These are phyloP conservation scores for Fremontodendron californicum DNA, from an alignment of 345 rosid species.

Conservation along the genomic window DNA sequence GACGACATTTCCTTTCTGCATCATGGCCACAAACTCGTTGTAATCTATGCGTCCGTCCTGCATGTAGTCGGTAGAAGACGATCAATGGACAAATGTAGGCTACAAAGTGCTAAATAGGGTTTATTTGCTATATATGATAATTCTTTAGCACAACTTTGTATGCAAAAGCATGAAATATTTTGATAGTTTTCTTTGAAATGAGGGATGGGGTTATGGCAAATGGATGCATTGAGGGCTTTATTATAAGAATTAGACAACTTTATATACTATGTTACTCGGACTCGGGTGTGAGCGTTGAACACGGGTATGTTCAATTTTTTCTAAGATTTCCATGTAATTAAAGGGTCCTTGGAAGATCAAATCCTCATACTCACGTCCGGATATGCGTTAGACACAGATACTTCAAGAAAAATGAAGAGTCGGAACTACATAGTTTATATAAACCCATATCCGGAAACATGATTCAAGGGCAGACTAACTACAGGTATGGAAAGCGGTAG, in stretches of 20 bases:
- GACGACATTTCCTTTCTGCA: constrained; percentile 52
- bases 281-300: no score
- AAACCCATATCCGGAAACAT: no score
- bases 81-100: neutral
- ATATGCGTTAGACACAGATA: no score
- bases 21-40: constrained; percentile 82
- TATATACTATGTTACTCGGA: no score
- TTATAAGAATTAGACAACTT: neutral
- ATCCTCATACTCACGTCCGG: no score
- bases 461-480: neutral
- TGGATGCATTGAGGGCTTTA: neutral
- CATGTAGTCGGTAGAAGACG: neutral
- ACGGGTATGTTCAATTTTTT: no score
- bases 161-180: neutral
- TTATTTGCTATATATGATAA: neutral
- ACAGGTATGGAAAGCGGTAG: neutral
- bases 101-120: neutral
- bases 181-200: neutral
- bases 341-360: no score
- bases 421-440: no score
- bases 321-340: no score
- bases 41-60: constrained; percentile 90
- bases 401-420: no score
- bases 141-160: neutral
- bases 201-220: neutral